Percentiles rank a stretch among this genome's conserved stretches.
These are phyloP conservation scores for Ceratocystis diversiconidia DNA, from an alignment of 2,329 filamentous ascomycete genomes.

Conservation along the genomic window DNA sequence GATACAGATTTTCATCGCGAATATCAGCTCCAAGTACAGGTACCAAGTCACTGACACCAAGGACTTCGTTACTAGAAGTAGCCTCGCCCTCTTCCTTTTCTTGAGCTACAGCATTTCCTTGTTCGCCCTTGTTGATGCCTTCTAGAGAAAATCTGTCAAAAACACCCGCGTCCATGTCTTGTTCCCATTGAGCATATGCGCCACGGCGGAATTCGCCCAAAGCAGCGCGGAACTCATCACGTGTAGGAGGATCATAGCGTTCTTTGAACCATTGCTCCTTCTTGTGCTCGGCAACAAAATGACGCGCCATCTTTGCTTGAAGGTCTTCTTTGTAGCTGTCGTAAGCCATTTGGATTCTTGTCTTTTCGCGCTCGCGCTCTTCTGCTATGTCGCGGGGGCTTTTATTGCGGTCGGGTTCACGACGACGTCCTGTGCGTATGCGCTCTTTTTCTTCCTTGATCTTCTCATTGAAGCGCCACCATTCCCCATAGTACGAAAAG, in stretches of 20 bases:
- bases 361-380: constrained; percentile 65
- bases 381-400: constrained; percentile 53
- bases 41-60: constrained; percentile 82
- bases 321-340: constrained; percentile 54
- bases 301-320: constrained; percentile 66
- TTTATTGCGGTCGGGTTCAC: constrained; percentile 48
- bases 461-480: constrained; percentile 71
- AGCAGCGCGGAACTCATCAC: constrained; percentile 58
- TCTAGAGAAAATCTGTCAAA: constrained; percentile 95
- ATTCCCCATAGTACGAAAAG: constrained; percentile 75
- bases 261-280: constrained; percentile 97
- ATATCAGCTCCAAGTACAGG: constrained; percentile 74
- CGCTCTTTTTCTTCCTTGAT: constrained; percentile 72
- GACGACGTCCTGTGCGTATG: constrained; percentile 51
- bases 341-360: constrained; percentile 58
- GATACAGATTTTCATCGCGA: constrained; percentile 72
- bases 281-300: constrained; percentile 85
- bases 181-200: constrained; percentile 76
- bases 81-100: constrained; percentile 96
- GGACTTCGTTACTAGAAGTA: constrained; percentile 76
- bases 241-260: constrained; percentile 73
- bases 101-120: constrained; percentile 66
- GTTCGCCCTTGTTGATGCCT: constrained; percentile 85
- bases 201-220: constrained; percentile 67
- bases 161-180: constrained; percentile 65